Evolutionary conservation across 176 grass and related monocot species (phyloP).

Genomic region (maize (Zea mays)): Zm-B73-REFERENCE-NAM-5.0 NC_050104.1:146462001-146462500

Average conservation of each 20-base stretch:
- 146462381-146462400: constrained; percentile 42
- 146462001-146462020: no score
- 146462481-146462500: constrained; percentile 41
- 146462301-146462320: constrained; percentile 20
- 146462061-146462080: no score
- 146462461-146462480: constrained; percentile 40
- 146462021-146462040: no score
- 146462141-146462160: neutral
- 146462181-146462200: neutral
- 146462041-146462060: no score
- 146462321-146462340: constrained; percentile 17
- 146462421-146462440: constrained; percentile 30
- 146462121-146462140: no score
- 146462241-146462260: neutral
- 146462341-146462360: constrained; percentile 36
- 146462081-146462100: no score
- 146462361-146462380: constrained; percentile 49
- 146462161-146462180: neutral
- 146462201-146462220: constrained; percentile 29
- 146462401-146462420: constrained; percentile 43
- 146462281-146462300: constrained; percentile 22
- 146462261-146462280: constrained; percentile 12
- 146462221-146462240: constrained; percentile 16
- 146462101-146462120: no score
- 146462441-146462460: constrained; percentile 42